These are phyloP conservation scores for Botryobasidium botryosum DNA, from an alignment of 768 basidiomycete genomes.

Conservation along the genomic window DNA sequence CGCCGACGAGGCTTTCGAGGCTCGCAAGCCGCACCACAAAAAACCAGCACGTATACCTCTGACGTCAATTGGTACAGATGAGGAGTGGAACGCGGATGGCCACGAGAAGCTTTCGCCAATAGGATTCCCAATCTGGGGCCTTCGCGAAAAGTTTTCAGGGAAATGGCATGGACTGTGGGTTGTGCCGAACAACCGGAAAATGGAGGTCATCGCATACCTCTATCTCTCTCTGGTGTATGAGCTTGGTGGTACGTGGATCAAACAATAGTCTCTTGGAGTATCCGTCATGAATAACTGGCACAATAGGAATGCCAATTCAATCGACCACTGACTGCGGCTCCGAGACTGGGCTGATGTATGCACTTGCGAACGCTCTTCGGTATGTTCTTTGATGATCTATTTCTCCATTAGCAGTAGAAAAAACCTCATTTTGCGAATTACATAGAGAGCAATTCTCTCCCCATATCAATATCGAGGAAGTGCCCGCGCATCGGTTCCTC, in stretches of 20 bases:
- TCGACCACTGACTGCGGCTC: constrained; percentile 23
- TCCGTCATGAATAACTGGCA: not conserved
- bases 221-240: constrained; percentile 20
- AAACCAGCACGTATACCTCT: constrained; percentile 17
- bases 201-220: constrained; percentile 19
- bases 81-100: constrained; percentile 24
- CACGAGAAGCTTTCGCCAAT: constrained; percentile 27
- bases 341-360: constrained; percentile 22
- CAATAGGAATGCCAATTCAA: constrained; percentile 22
- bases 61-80: constrained; percentile 21
- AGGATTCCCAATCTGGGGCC: constrained; percentile 25
- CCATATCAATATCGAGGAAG: constrained; percentile 11
- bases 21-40: constrained; percentile 19
- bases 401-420: not conserved
- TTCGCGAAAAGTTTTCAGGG: constrained; percentile 21
- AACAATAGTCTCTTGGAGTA: not conserved
- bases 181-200: constrained; percentile 24
- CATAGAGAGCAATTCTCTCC: constrained; percentile 15
- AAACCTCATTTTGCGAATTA: not conserved
- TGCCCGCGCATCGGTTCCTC: constrained; percentile 21
- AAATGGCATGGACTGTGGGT: constrained; percentile 23
- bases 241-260: constrained; percentile 16
- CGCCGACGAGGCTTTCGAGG: constrained; percentile 18
- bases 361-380: constrained; percentile 20
- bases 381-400: constrained; percentile 11